These are phyloP conservation scores for Pseudopediastrum boryanum DNA, from an alignment of 139 green algal species.

Conservation along the genomic window DNA sequence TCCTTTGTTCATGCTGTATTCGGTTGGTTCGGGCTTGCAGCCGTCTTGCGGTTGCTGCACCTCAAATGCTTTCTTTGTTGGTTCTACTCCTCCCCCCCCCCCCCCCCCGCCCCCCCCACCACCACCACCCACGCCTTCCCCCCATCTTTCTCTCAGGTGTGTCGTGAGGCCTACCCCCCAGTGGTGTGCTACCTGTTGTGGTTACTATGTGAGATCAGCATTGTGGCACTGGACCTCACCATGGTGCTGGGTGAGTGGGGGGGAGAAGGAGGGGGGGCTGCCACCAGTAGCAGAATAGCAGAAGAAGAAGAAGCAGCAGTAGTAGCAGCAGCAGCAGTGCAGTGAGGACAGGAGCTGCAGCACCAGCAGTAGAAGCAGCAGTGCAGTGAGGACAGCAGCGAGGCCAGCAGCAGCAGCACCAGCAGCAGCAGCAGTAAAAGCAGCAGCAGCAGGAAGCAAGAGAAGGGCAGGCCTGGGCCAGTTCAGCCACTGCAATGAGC, in stretches of 20 bases:
- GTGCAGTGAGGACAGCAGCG: slow-evolving; percentile 27
- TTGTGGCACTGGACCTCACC: slow-evolving; percentile 68
- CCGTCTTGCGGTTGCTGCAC: too few relatives aligned
- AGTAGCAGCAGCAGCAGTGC: neutral
- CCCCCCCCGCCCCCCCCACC: too few relatives aligned
- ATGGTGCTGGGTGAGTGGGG: slow-evolving; percentile 60
- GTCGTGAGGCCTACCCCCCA: slow-evolving; percentile 59
- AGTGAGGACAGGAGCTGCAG: neutral
- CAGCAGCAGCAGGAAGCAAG: too few relatives aligned
- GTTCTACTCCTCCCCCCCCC: too few relatives aligned
- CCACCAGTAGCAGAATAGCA: neutral
- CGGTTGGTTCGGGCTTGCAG: too few relatives aligned
- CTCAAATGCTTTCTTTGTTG: too few relatives aligned
- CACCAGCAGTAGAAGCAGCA: slow-evolving; percentile 29
- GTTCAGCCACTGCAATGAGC: too few relatives aligned
- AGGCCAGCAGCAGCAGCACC: neutral
- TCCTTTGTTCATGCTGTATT: too few relatives aligned
- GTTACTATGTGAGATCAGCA: slow-evolving; percentile 60
- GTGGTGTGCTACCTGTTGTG: slow-evolving; percentile 55
- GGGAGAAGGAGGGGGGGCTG: neutral
- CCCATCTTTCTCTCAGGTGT: slow-evolving; percentile 49
- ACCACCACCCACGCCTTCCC: too few relatives aligned
- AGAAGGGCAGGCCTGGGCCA: too few relatives aligned
- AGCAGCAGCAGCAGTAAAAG: neutral
- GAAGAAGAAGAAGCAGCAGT: neutral